Base-by-base conservation (phyloP, 768 basidiomycete species). In the Macrolepiota albuminosa region DNA sequence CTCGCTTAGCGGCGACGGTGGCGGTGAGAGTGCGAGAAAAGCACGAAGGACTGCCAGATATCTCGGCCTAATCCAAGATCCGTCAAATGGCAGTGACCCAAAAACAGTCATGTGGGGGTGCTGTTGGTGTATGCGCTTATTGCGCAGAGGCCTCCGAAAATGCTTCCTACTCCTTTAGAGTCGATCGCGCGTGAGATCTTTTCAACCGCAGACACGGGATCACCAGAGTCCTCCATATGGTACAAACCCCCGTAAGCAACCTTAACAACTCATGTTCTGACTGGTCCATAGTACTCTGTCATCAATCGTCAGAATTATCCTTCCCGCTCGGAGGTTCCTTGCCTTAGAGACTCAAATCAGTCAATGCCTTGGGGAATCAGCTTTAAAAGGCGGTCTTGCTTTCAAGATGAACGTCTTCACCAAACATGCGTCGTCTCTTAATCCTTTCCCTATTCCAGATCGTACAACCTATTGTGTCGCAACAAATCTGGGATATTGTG, bases 401-500 rank as follows among this genome's bases (percentile, higher is more conserved):
- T 54, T 36, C 9, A 31, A 13, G n/a, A 13, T 53, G 1, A 36
- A 37, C 21, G 8, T 9, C 7, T n/a, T 29, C 36, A 26, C 29
- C 31, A 37, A 43, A 46, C 11, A 62, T 64, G 63, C 48, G 49
- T 26, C 26, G 47, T 48, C 54, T 56, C 31, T 49, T 40, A 31
- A 29, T 63, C 33, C 36, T 61, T 42, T 54, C 46, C n/a, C 37
- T 66, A 13, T 43, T 64, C 7, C 24, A 51, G 3, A 29, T 54
- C 26, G 33, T 42, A 5, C 61, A 55, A 14, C 63, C 57, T 7
- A 61, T 61, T 43, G 57, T 61, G 50, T 64, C 61, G 21, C 67
- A 68, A 40, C 67, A 68, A 39, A 68, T 68, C 42, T 68, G 65
- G 65, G 67, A 68, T 34, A 63, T 68, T 26, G 67, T 64, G 26